These are phyloP conservation scores for Bonia amplexicaulis DNA, from an alignment of 176 grass and related monocot species.

Conservation along the genomic window DNA sequence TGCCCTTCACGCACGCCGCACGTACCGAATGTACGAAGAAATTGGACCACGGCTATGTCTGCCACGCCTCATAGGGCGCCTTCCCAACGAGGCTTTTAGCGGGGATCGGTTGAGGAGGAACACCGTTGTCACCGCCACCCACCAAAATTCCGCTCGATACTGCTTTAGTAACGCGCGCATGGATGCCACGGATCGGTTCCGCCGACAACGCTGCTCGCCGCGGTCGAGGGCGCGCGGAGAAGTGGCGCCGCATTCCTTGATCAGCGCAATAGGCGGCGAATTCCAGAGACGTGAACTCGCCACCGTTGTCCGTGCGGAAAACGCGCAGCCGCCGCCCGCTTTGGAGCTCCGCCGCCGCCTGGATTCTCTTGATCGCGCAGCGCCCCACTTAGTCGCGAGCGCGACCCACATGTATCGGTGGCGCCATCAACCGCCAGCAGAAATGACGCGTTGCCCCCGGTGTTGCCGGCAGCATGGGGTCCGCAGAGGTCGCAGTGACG, in stretches of 20 bases:
- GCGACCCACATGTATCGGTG: no score
- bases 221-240: fast-evolving
- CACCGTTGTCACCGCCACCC: background rate
- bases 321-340: no score
- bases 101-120: background rate
- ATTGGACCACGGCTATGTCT: no score
- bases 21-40: no score
- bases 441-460: no score
- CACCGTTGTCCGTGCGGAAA: no score
- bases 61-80: background rate
- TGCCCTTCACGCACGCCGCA: no score
- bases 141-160: background rate
- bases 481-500: background rate
- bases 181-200: background rate
- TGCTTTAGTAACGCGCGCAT: background rate
- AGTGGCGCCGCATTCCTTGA: background rate
- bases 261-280: background rate
- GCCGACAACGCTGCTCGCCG: fast-evolving
- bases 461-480: background rate
- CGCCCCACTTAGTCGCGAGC: no score
- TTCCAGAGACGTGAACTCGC: background rate
- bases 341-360: no score
- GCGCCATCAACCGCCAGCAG: no score
- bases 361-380: background rate
- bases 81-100: background rate